Evolutionary conservation across 2,329 filamentous ascomycete genomes (phyloP).

Genomic region (Trichoderma asperellum): DNA sequence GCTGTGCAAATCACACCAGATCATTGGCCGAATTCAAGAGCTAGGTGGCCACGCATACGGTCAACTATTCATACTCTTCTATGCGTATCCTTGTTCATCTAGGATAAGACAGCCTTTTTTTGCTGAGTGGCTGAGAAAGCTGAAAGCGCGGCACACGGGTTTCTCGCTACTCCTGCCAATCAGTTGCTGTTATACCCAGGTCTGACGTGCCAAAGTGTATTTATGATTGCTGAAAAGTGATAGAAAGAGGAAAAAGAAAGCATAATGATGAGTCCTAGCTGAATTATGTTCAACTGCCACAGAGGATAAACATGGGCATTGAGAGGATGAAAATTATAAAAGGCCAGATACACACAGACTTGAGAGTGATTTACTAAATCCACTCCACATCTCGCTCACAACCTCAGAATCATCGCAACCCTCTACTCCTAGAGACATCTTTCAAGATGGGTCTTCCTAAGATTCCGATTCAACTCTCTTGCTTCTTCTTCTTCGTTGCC

Average conservation of each 20-base stretch:
- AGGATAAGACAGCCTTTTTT: not conserved
- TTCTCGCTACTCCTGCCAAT: not conserved
- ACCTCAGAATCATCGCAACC: not conserved
- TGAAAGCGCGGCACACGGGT: not conserved
- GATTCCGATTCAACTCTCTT: not conserved
- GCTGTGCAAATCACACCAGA: not conserved
- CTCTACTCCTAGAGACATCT: not conserved
- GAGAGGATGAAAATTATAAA: not conserved
- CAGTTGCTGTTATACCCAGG: not conserved
- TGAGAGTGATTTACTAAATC: not conserved
- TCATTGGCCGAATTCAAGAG: not conserved
- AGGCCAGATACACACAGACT: not conserved
- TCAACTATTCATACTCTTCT: not conserved
- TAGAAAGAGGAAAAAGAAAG: not conserved
- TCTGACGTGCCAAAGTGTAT: not conserved
- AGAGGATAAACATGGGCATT: not conserved
- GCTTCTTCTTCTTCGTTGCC: not conserved
- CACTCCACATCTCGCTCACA: not conserved
- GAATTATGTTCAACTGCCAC: too few relatives aligned
- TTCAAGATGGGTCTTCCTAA: not conserved
- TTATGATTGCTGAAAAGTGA: not conserved
- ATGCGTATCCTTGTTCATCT: not conserved
- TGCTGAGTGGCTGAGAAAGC: not conserved
- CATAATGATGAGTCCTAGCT: too few relatives aligned
- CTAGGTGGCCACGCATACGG: not conserved